A percentile compares a stretch with the other conserved stretches of the same genome.
Conservation (phyloP, 495 filamentous ascomycete species). For the Bathelium albidoporum region DNA sequence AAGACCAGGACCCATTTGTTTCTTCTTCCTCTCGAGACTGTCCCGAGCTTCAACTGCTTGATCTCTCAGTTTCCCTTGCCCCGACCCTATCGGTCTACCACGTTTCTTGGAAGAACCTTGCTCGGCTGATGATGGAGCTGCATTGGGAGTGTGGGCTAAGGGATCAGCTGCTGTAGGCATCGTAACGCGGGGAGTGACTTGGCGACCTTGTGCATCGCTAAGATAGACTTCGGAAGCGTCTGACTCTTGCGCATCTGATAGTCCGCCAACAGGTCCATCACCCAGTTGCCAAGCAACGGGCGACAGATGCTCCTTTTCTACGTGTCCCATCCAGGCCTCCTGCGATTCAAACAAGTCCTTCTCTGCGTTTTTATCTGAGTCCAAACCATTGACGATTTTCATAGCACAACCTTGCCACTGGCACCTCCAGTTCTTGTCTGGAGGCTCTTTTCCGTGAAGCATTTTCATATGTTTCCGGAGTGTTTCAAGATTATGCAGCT, state of each 20-base stretch:
- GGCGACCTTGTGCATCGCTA: slow-evolving; percentile 27
- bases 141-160: background rate
- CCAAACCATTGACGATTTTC: slow-evolving; percentile 19
- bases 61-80: background rate
- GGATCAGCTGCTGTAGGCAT: background rate
- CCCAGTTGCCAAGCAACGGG: slow-evolving; percentile 54
- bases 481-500: slow-evolving; percentile 65
- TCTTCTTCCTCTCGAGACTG: slow-evolving; percentile 37
- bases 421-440: slow-evolving; percentile 27
- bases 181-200: slow-evolving; percentile 27
- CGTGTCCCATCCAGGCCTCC: slow-evolving; percentile 46
- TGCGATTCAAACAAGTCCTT: slow-evolving; percentile 25
- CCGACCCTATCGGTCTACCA: background rate
- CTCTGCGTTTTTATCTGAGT: slow-evolving; percentile 17
- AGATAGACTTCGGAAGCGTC: slow-evolving; percentile 29
- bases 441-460: slow-evolving; percentile 35
- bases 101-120: background rate
- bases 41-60: slow-evolving; percentile 24
- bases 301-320: slow-evolving; percentile 49
- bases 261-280: slow-evolving; percentile 48
- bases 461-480: slow-evolving; percentile 57
- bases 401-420: slow-evolving; percentile 38
- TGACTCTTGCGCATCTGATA: slow-evolving; percentile 27
- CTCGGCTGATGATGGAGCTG: background rate
- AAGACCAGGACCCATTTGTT: slow-evolving; percentile 38